Percentiles rank a stretch among this genome's conserved stretches.
phyloP scores from a whole-genome alignment of 1,284 basidiomycete species.

The Vanrija sp. region DNA sequence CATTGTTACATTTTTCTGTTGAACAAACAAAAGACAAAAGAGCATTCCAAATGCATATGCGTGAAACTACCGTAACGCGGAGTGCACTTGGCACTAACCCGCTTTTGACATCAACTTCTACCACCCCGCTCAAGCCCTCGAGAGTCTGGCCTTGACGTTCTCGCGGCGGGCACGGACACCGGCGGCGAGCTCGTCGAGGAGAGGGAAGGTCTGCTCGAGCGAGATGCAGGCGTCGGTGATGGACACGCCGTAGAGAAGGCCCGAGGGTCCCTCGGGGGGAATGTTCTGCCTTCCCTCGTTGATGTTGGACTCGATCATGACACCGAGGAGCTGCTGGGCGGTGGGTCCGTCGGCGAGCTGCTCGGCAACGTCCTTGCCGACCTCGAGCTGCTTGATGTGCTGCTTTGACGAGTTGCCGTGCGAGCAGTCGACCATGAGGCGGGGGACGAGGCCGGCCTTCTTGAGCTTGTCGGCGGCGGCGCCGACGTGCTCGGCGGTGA shows the following conservation, averaged over 20 bases:
- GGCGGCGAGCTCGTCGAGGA: constrained; percentile 72
- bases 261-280: constrained; percentile 67
- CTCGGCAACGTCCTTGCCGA: constrained; percentile 55
- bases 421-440: constrained; percentile 93
- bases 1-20: no score
- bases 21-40: no score
- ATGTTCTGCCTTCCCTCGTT: constrained; percentile 77
- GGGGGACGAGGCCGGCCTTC: constrained; percentile 73
- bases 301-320: constrained; percentile 96
- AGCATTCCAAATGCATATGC: no score
- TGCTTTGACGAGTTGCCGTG: constrained; percentile 64
- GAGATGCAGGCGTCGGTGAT: constrained; percentile 69
- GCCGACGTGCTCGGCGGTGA: constrained; percentile 68
- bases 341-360: constrained; percentile 69
- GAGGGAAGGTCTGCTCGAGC: constrained; percentile 78
- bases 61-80: no score
- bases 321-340: constrained; percentile 77
- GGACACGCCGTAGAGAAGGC: constrained; percentile 74
- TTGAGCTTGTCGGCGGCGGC: constrained; percentile 70
- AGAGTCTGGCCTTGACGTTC: constrained; percentile 30
- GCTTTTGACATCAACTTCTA: no score
- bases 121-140: no score
- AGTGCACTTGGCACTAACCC: no score
- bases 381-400: constrained; percentile 56
- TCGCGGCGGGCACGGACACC: constrained; percentile 71